Percentiles rank a stretch among this genome's conserved stretches.
Conservation (phyloP, 768 basidiomycete genomes). For the Naganishia kalamii region DNA sequence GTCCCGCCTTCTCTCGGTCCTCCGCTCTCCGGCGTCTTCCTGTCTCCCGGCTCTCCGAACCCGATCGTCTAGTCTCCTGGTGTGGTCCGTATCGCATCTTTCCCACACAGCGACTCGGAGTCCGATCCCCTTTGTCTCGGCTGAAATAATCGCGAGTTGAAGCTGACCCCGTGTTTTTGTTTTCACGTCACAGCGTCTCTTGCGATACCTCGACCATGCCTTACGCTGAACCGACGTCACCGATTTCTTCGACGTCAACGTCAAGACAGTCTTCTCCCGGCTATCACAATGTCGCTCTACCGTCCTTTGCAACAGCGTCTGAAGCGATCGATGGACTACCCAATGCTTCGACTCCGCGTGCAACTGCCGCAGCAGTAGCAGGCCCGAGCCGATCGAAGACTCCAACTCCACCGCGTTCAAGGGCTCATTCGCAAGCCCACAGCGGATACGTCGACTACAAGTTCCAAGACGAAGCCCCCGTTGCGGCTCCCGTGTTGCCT, state of each 20-base stretch:
- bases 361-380: conserved; percentile 27
- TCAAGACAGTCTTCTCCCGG: conserved; percentile 22
- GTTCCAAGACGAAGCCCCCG: background rate
- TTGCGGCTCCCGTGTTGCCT: background rate
- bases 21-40: too few species aligned
- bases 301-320: conserved; percentile 27
- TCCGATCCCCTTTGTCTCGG: background rate
- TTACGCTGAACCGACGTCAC: conserved; percentile 41
- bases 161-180: background rate
- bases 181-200: background rate
- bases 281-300: conserved; percentile 23
- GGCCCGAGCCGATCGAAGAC: background rate
- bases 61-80: background rate
- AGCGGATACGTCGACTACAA: conserved; percentile 7
- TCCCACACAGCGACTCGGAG: background rate
- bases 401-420: background rate
- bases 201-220: conserved; percentile 33
- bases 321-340: conserved; percentile 27
- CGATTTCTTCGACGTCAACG: conserved; percentile 29
- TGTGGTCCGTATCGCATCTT: background rate
- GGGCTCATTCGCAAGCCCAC: background rate
- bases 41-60: too few species aligned
- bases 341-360: conserved; percentile 12
- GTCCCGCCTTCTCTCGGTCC: too few species aligned
- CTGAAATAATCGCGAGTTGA: background rate